Conservation (phyloP, 2,329 filamentous ascomycete species). For the Leptographium radiaticola region DNA sequence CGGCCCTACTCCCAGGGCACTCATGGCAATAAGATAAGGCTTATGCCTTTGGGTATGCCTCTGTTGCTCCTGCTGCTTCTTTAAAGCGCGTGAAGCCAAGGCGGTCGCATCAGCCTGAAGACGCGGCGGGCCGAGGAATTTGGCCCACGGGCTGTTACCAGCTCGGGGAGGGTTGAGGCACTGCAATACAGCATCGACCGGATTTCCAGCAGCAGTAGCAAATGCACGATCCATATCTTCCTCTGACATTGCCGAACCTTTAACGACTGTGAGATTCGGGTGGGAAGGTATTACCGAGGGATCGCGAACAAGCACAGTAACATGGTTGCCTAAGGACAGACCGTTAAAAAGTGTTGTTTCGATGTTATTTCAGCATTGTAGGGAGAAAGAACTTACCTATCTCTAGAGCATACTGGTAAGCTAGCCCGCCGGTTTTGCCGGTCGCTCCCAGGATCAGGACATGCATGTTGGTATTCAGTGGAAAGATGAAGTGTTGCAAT, state of each 20-base stretch:
- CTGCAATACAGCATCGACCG: not conserved
- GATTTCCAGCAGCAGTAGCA: not conserved
- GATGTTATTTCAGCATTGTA: not conserved
- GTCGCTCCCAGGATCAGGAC: not conserved
- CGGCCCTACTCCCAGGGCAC: not conserved
- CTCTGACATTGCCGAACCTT: not conserved
- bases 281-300: not conserved
- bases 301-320: not conserved
- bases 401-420: not conserved
- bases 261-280: not conserved
- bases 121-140: not conserved
- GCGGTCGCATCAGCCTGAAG: not conserved
- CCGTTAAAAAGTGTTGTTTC: not conserved
- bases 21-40: not conserved
- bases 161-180: constrained; percentile 1
- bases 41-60: not conserved
- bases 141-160: not conserved
- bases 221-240: not conserved
- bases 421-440: not conserved
- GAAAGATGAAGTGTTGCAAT: not conserved
- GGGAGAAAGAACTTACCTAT: not conserved
- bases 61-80: not conserved
- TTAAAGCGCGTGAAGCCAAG: not conserved
- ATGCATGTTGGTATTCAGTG: not conserved
- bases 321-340: not conserved